Conservation (phyloP, 257 asterid species). For the Hygrophila difformis region DNA sequence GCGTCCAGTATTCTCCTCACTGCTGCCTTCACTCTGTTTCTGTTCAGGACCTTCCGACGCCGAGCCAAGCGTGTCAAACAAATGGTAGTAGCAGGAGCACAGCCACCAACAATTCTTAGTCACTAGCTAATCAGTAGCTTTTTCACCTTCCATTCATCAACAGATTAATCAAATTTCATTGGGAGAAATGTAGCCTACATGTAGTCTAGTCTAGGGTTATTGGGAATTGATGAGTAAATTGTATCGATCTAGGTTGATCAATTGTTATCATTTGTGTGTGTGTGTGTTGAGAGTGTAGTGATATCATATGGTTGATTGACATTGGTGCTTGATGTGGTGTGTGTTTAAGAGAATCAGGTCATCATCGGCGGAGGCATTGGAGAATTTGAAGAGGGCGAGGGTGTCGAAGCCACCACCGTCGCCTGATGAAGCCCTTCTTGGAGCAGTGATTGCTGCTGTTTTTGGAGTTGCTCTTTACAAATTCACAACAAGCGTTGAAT, state of each 20-base stretch:
- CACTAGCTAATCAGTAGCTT: too few species aligned
- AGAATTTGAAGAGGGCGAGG: constrained; percentile 32
- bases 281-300: too few species aligned
- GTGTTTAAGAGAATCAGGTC: constrained; percentile 58
- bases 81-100: constrained; percentile 24
- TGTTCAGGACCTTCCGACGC: constrained; percentile 84
- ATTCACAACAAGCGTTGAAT: constrained; percentile 53
- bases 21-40: constrained; percentile 66
- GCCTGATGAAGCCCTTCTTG: constrained; percentile 53
- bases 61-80: constrained; percentile 82
- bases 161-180: too few species aligned
- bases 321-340: background rate
- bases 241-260: too few species aligned
- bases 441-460: constrained; percentile 61
- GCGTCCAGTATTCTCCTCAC: constrained; percentile 90
- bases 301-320: too few species aligned
- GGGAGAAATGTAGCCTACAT: too few species aligned
- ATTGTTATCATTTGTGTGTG: too few species aligned
- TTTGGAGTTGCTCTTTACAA: constrained; percentile 63
- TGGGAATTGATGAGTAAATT: background rate
- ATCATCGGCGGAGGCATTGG: constrained; percentile 42
- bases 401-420: constrained; percentile 39
- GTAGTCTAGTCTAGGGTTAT: too few species aligned
- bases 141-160: too few species aligned
- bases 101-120: too few species aligned